A percentile compares a stretch with the other conserved stretches of the same genome.
phyloP scores from a whole-genome alignment of 768 basidiomycete species.

The Xanthoconium stramineum region DNA sequence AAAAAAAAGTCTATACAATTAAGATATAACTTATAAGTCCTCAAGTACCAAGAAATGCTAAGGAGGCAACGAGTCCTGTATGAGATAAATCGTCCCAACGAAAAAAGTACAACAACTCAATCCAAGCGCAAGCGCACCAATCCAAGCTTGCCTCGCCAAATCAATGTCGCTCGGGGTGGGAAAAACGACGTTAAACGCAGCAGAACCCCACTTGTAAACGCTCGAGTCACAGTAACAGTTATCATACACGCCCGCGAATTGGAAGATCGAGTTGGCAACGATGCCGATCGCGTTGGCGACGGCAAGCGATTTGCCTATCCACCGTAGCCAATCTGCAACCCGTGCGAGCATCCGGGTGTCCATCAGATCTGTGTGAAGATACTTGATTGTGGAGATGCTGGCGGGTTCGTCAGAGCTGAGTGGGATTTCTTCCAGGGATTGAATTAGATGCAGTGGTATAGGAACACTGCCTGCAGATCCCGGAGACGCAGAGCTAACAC shows the following conservation, averaged over 20 bases:
- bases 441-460: neutral
- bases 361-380: neutral
- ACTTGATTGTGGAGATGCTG: neutral
- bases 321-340: conserved; percentile 20
- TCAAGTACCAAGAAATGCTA: too few species aligned
- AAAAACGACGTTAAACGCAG: conserved; percentile 32
- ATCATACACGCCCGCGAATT: conserved; percentile 26
- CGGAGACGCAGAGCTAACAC: neutral
- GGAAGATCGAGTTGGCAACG: conserved; percentile 28
- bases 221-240: conserved; percentile 32
- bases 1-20: too few species aligned
- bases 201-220: conserved; percentile 14
- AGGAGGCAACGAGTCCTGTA: conserved; percentile 20
- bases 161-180: conserved; percentile 15
- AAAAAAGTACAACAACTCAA: conserved; percentile 23
- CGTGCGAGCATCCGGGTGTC: neutral
- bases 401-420: neutral
- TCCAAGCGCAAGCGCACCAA: conserved; percentile 33
- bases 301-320: conserved; percentile 28
- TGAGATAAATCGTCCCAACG: conserved; percentile 27
- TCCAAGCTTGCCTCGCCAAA: too few species aligned
- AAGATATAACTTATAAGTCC: too few species aligned
- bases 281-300: conserved; percentile 26
- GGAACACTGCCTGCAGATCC: neutral
- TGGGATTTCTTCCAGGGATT: neutral